Evolutionary conservation across 257 asterid species (phyloP).

Genomic region (Lycium barbarum): DNA sequence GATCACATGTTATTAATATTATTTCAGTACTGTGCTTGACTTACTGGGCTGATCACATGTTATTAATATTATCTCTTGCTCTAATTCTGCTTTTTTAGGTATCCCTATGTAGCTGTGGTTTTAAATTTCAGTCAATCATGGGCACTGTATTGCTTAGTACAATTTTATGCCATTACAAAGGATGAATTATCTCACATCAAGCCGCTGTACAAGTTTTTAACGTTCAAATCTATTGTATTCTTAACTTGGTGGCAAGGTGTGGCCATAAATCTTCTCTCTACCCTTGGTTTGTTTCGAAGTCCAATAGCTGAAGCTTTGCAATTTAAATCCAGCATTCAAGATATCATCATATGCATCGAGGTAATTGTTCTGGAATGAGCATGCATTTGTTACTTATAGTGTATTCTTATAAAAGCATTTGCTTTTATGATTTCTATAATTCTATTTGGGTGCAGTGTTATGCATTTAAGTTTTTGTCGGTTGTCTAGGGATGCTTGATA

Average conservation of each 20-base stretch:
- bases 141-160: constrained; percentile 98
- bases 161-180: constrained; percentile 87
- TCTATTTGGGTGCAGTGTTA: background rate
- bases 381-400: background rate
- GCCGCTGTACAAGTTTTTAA: constrained; percentile 91
- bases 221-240: constrained; percentile 97
- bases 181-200: constrained; percentile 89
- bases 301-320: constrained; percentile 89
- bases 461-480: constrained; percentile 19
- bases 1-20: background rate
- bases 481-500: background rate
- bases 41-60: background rate
- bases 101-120: constrained; percentile 91
- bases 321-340: constrained; percentile 84
- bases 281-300: constrained; percentile 79
- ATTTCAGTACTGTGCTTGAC: constrained; percentile 3
- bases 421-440: background rate
- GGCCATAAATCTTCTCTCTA: constrained; percentile 82
- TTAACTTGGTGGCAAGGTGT: constrained; percentile 99
- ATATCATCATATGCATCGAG: constrained; percentile 97
- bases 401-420: background rate
- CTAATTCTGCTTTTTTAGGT: constrained; percentile 54
- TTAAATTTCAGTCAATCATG: constrained; percentile 97
- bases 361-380: constrained; percentile 58
- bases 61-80: background rate